phyloP scores from a whole-genome alignment of 2,329 filamentous ascomycete genomes.

The Clarireedia sp. region DNA sequence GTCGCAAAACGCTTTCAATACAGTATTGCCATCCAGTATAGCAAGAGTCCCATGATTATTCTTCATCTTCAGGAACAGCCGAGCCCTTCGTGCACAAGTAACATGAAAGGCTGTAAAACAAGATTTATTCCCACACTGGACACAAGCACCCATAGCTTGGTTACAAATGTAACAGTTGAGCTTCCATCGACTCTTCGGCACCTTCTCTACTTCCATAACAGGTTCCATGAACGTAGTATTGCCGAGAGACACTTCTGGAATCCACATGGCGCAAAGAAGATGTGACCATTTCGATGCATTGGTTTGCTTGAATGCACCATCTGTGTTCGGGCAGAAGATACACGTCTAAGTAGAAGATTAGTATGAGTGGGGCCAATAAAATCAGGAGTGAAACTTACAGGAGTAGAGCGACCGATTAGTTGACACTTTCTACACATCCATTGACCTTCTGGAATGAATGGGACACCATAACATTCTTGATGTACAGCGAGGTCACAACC shows the following conservation, averaged over 20 bases:
- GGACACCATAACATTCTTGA: slow-evolving; percentile 97
- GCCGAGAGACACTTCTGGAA: slow-evolving; percentile 89
- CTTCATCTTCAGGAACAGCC: slow-evolving; percentile 94
- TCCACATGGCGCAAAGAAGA: slow-evolving; percentile 95
- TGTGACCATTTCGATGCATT: slow-evolving; percentile 96
- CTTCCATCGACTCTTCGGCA: slow-evolving; percentile 90
- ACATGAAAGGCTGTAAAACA: slow-evolving; percentile 98
- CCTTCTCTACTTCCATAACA: slow-evolving; percentile 95
- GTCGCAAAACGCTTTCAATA: slow-evolving; percentile 92
- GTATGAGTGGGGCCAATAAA: neutral
- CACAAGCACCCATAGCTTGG: slow-evolving; percentile 96
- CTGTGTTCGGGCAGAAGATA: slow-evolving; percentile 96
- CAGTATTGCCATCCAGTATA: slow-evolving; percentile 68
- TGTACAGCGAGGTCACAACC: slow-evolving; percentile 96
- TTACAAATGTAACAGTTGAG: slow-evolving; percentile 93
- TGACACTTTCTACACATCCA: slow-evolving; percentile 98
- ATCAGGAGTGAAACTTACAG: slow-evolving; percentile 45
- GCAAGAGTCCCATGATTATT: slow-evolving; percentile 72
- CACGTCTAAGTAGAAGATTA: slow-evolving; percentile 54
- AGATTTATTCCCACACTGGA: slow-evolving; percentile 95
- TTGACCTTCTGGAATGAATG: slow-evolving; percentile 96
- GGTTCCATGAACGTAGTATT: slow-evolving; percentile 98
- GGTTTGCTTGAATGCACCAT: slow-evolving; percentile 97
- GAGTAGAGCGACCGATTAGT: slow-evolving; percentile 83
- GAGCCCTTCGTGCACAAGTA: slow-evolving; percentile 82